Evolutionary conservation across 2,329 filamentous ascomycete species (phyloP).

Genomic region (Amylocarpus encephaloides): DNA sequence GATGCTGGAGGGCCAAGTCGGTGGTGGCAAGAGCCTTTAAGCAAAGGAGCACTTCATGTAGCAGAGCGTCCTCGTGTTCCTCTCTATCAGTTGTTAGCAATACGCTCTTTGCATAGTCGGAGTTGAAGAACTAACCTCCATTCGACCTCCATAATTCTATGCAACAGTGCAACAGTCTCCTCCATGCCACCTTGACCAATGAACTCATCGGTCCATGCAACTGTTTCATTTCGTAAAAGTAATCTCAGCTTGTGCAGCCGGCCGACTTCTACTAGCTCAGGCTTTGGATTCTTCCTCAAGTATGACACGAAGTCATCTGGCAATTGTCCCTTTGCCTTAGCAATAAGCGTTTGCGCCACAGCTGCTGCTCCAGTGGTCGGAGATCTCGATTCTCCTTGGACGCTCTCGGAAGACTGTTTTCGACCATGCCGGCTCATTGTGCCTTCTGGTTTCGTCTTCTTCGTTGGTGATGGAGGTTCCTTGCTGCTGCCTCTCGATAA

Average conservation of each 20-base stretch:
- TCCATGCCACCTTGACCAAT: conserved; percentile 86
- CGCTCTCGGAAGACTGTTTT: conserved; percentile 66
- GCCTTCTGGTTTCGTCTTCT: conserved; percentile 65
- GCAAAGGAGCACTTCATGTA: conserved; percentile 88
- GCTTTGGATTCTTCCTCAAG: conserved; percentile 72
- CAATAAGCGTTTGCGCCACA: conserved; percentile 51
- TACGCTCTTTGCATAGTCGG: conserved; percentile 29
- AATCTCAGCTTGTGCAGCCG: conserved; percentile 90
- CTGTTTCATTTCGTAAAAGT: conserved; percentile 86
- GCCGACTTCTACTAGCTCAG: conserved; percentile 82
- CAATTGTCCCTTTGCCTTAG: conserved; percentile 65
- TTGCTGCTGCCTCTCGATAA: conserved; percentile 34
- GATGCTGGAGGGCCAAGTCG: conserved; percentile 72
- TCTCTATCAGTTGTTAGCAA: conserved; percentile 50
- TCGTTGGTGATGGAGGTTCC: conserved; percentile 61
- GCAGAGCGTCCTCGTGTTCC: conserved; percentile 87
- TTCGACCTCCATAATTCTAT: conserved; percentile 91
- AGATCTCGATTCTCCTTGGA: conserved; percentile 52
- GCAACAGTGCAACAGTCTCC: conserved; percentile 77
- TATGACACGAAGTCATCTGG: conserved; percentile 84
- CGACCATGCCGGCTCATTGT: conserved; percentile 58
- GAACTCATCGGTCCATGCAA: conserved; percentile 91
- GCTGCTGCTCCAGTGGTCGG: conserved; percentile 49
- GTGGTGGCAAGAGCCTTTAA: conserved; percentile 94
- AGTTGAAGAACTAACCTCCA: conserved; percentile 65